phyloP scores from a whole-genome alignment of 129 eudicot genomes.

The Ambrosia trifida region DNA sequence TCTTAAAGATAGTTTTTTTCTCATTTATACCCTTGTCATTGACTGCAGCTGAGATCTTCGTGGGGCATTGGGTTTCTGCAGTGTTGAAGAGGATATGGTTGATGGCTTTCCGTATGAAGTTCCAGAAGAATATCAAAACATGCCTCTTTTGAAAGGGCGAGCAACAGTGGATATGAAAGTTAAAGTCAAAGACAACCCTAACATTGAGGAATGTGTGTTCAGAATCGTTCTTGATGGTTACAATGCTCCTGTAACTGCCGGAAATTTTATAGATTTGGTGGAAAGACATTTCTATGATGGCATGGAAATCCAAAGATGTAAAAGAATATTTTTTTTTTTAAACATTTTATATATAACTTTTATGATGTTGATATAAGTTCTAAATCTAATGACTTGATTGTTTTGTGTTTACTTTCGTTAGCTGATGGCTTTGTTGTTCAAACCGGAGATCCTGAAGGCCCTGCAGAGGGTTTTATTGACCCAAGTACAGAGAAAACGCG shows the following conservation, averaged over 20 bases:
- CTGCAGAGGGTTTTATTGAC: constrained; percentile 97
- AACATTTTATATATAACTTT: neutral
- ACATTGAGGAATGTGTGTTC: constrained; percentile 71
- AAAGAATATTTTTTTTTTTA: constrained; percentile 1
- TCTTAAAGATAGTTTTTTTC: constrained; percentile 47
- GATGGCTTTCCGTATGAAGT: constrained; percentile 95
- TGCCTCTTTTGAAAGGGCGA: constrained; percentile 95
- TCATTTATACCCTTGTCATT: constrained; percentile 92
- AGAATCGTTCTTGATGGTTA: constrained; percentile 93
- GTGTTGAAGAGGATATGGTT: constrained; percentile 99
- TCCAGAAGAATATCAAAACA: constrained; percentile 86
- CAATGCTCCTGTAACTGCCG: constrained; percentile 97
- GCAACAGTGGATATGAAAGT: constrained; percentile 99
- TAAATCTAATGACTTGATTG: constrained; percentile 15
- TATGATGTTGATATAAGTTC: constrained; percentile 2
- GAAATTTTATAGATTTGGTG: constrained; percentile 94
- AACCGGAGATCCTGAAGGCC: constrained; percentile 98
- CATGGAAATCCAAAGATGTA: constrained; percentile 98
- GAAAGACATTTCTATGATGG: constrained; percentile 97
- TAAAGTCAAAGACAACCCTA: constrained; percentile 98
- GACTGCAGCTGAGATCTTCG: constrained; percentile 99
- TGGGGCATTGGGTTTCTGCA: constrained; percentile 99
- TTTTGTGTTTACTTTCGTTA: constrained; percentile 31
- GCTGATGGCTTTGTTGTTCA: constrained; percentile 99
- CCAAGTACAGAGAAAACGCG: constrained; percentile 96